Percentiles rank a stretch among this genome's conserved stretches.
phyloP scores from a whole-genome alignment of 148 eudicot genomes.

The Camellia japonica region DNA sequence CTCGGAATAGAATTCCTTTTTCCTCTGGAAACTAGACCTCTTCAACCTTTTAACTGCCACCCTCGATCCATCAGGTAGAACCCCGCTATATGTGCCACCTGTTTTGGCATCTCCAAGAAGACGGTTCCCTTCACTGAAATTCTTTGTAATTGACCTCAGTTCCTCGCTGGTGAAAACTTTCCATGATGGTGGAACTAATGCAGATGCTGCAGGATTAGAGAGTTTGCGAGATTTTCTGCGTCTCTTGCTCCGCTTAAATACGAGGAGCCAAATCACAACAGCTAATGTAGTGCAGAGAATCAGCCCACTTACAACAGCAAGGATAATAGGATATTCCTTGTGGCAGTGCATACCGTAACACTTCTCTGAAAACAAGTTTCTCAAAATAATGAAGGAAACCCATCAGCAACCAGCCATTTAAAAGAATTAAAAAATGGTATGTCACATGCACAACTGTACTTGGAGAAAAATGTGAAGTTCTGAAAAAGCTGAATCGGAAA shows the following conservation, averaged over 20 bases:
- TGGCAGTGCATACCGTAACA: constrained; percentile 73
- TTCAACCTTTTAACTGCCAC: constrained; percentile 89
- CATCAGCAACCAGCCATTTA: background rate
- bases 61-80: constrained; percentile 77
- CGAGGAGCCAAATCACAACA: constrained; percentile 79
- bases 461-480: background rate
- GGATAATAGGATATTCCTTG: constrained; percentile 63
- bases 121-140: constrained; percentile 88
- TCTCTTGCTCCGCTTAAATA: constrained; percentile 66
- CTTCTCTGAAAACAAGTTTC: constrained; percentile 38
- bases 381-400: constrained; percentile 11
- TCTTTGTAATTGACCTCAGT: constrained; percentile 74
- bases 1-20: constrained; percentile 93
- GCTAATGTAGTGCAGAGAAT: constrained; percentile 69
- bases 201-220: constrained; percentile 60
- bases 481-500: background rate
- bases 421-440: background rate
- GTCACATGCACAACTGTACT: background rate
- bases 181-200: constrained; percentile 88
- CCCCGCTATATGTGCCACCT: constrained; percentile 84
- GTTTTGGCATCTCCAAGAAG: constrained; percentile 91
- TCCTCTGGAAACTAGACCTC: constrained; percentile 81
- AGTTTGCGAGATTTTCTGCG: constrained; percentile 70
- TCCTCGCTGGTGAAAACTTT: constrained; percentile 77
- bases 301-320: constrained; percentile 76